Percentiles rank a stretch among this genome's conserved stretches.
These are phyloP conservation scores for Thoreauomyces humboldtii DNA, from an alignment of 192 early-diverging fungal species.

Conservation along the genomic window DNA sequence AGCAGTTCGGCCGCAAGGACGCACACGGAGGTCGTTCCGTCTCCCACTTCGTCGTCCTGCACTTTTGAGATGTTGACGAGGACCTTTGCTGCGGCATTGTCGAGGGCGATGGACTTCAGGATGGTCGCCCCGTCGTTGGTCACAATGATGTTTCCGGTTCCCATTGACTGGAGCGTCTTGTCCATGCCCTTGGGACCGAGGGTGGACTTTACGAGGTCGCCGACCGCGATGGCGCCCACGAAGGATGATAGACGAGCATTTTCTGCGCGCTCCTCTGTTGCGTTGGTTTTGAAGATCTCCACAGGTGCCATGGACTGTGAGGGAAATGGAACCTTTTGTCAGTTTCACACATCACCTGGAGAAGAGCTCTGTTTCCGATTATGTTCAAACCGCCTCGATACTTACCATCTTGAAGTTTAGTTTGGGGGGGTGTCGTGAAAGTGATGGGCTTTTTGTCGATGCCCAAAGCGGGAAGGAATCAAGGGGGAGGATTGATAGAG, in stretches of 20 bases:
- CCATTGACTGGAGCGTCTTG: slow-evolving; percentile 96
- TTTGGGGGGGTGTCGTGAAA: too few relatives aligned
- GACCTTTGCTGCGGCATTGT: slow-evolving; percentile 98
- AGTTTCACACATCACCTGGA: too few relatives aligned
- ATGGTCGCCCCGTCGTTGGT: slow-evolving; percentile 99
- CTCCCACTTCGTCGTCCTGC: slow-evolving; percentile 99
- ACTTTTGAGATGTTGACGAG: slow-evolving; percentile 98
- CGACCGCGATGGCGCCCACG: slow-evolving; percentile 98
- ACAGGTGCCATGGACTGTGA: slow-evolving; percentile 75
- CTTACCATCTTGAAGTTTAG: too few relatives aligned
- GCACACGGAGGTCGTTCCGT: slow-evolving; percentile 98
- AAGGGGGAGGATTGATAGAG: too few relatives aligned
- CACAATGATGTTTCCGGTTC: slow-evolving; percentile 80
- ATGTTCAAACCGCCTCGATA: too few relatives aligned
- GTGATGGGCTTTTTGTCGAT: too few relatives aligned
- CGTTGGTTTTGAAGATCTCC: slow-evolving; percentile 93
- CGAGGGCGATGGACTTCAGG: slow-evolving; percentile 92
- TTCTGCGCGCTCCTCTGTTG: slow-evolving; percentile 94
- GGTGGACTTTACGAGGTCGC: slow-evolving; percentile 96
- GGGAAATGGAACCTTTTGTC: too few relatives aligned
- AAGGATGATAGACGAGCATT: slow-evolving; percentile 95
- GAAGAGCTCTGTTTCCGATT: too few relatives aligned
- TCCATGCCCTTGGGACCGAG: slow-evolving; percentile 99
- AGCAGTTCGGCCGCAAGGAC: slow-evolving; percentile 95
- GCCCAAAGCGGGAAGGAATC: too few relatives aligned